These are phyloP conservation scores for Alternaria triticina DNA, from an alignment of 2,329 filamentous ascomycete species.

Conservation along the genomic window DNA sequence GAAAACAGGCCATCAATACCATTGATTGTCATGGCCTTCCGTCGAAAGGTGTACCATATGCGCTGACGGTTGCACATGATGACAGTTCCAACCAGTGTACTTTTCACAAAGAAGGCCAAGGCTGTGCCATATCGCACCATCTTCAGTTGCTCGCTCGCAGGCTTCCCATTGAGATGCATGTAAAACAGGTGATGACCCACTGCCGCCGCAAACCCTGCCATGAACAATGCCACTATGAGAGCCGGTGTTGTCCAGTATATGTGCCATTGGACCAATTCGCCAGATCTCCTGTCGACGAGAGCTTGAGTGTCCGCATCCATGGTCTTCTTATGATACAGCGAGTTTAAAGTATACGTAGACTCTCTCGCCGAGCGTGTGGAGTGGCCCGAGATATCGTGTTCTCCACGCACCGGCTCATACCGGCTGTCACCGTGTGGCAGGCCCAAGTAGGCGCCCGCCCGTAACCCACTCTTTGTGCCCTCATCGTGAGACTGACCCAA, in stretches of 20 bases:
- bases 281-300: slow-evolving; percentile 39
- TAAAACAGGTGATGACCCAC: slow-evolving; percentile 49
- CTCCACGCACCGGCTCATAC: slow-evolving; percentile 29
- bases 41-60: slow-evolving; percentile 48
- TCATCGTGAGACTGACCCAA: slow-evolving; percentile 14
- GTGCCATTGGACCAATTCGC: slow-evolving; percentile 45
- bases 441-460: slow-evolving; percentile 24
- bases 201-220: slow-evolving; percentile 40
- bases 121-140: slow-evolving; percentile 48
- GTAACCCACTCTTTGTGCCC: slow-evolving; percentile 16
- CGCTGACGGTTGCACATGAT: slow-evolving; percentile 47
- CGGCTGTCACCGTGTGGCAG: slow-evolving; percentile 14
- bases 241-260: slow-evolving; percentile 46
- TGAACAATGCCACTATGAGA: slow-evolving; percentile 35
- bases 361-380: slow-evolving; percentile 24
- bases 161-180: slow-evolving; percentile 34
- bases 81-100: slow-evolving; percentile 42
- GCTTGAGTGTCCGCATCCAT: slow-evolving; percentile 41
- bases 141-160: slow-evolving; percentile 38
- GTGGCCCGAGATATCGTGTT: slow-evolving; percentile 18
- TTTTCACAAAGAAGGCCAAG: slow-evolving; percentile 48
- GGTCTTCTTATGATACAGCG: slow-evolving; percentile 34
- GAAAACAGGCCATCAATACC: slow-evolving; percentile 49
- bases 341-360: slow-evolving; percentile 32
- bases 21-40: slow-evolving; percentile 46